A percentile compares a stretch with the other conserved stretches of the same genome.
Evolutionary conservation across 1,284 basidiomycete genomes (phyloP).

Genomic region (Abortiporus biennis): DNA sequence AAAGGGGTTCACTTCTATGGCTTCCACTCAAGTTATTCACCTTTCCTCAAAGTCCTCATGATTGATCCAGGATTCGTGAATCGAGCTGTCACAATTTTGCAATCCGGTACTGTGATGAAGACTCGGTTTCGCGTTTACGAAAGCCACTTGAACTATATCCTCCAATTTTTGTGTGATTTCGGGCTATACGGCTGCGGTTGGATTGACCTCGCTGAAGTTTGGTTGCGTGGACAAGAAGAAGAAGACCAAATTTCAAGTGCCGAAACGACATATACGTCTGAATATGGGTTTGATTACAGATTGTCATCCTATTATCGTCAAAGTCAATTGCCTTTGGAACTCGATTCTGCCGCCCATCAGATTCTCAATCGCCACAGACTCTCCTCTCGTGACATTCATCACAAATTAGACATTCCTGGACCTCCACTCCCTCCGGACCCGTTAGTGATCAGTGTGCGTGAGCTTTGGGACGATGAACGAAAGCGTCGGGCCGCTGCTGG

Average conservation of each 20-base stretch:
- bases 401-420: constrained; percentile 59
- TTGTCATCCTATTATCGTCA: constrained; percentile 56
- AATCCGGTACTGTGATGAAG: constrained; percentile 77
- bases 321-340: constrained; percentile 75
- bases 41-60: constrained; percentile 87
- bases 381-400: constrained; percentile 65
- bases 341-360: constrained; percentile 77
- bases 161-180: constrained; percentile 96
- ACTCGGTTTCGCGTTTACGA: constrained; percentile 81
- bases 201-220: constrained; percentile 65
- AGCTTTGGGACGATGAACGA: constrained; percentile 94
- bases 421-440: constrained; percentile 57
- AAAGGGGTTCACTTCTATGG: constrained; percentile 98
- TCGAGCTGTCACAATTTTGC: constrained; percentile 70
- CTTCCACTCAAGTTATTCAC: constrained; percentile 81
- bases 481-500: constrained; percentile 62
- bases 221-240: constrained; percentile 38
- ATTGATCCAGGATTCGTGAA: constrained; percentile 65
- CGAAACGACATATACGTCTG: constrained; percentile 9
- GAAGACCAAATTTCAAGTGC: constrained; percentile 6
- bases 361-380: constrained; percentile 82
- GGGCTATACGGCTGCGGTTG: constrained; percentile 94
- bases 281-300: constrained; percentile 22
- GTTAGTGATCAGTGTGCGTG: constrained; percentile 82
- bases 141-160: constrained; percentile 81